A percentile compares a stretch with the other conserved stretches of the same genome.
Conservation (phyloP, 192 early-diverging fungal genomes). For the Backusella australiensis region DNA sequence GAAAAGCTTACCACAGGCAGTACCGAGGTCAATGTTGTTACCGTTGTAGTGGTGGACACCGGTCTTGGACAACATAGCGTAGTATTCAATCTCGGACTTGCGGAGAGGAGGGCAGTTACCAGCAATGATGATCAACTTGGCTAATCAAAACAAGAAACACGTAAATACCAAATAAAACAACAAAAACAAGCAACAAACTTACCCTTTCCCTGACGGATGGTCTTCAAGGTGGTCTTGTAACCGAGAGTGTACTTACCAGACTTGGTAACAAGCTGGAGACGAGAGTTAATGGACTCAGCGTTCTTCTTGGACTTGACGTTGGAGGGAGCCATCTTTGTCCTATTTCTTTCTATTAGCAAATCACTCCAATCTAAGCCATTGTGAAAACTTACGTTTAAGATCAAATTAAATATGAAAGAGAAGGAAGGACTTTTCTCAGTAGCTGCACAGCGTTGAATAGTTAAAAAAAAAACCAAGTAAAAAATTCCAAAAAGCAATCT, state of each 20-base stretch:
- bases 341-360: neutral
- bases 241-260: constrained; percentile 97
- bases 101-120: constrained; percentile 99
- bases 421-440: neutral
- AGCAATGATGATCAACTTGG: constrained; percentile 99
- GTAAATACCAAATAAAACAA: neutral
- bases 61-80: constrained; percentile 99
- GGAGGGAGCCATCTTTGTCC: constrained; percentile 35
- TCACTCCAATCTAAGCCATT: neutral
- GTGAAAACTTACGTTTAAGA: neutral
- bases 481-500: neutral
- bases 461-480: neutral
- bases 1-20: constrained; percentile 99
- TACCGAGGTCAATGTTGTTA: constrained; percentile 99
- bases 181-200: constrained; percentile 18
- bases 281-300: constrained; percentile 96
- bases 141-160: constrained; percentile 40
- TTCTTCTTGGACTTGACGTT: constrained; percentile 81
- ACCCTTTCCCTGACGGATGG: constrained; percentile 94
- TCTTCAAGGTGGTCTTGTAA: constrained; percentile 99
- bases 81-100: constrained; percentile 99
- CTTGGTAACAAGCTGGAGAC: constrained; percentile 99
- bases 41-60: constrained; percentile 99
- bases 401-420: constrained; percentile 9
- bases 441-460: neutral